phyloP scores from a whole-genome alignment of 2,329 filamentous ascomycete species.

The Cladosporium sp. region DNA sequence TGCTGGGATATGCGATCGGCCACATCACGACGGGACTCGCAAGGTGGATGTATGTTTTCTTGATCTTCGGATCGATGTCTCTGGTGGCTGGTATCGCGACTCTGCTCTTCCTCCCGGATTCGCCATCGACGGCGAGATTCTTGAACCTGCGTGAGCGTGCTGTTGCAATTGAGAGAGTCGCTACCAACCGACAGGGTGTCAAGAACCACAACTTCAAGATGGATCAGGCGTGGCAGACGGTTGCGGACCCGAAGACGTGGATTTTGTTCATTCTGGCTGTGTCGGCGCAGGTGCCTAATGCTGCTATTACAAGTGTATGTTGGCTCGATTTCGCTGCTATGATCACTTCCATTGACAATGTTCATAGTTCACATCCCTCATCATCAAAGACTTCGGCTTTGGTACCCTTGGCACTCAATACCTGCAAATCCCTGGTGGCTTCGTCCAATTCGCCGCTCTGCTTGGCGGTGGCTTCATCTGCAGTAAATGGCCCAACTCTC shows the following conservation, averaged over 20 bases:
- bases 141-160: conserved; percentile 38
- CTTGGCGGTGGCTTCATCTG: conserved; percentile 50
- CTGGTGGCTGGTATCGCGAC: conserved; percentile 35
- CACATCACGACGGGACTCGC: conserved; percentile 52
- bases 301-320: conserved; percentile 46
- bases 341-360: neutral
- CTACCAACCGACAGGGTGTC: conserved; percentile 49
- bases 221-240: conserved; percentile 42
- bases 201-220: conserved; percentile 47
- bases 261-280: conserved; percentile 52
- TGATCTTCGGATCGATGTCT: conserved; percentile 48
- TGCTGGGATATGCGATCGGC: conserved; percentile 57
- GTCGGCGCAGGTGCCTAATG: conserved; percentile 54
- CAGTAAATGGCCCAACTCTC: conserved; percentile 49
- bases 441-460: conserved; percentile 53
- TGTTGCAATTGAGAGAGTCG: conserved; percentile 52
- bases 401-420: conserved; percentile 52
- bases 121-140: conserved; percentile 43
- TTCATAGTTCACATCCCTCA: conserved; percentile 45
- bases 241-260: conserved; percentile 56
- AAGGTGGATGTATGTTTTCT: conserved; percentile 55
- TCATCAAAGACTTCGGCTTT: conserved; percentile 46
- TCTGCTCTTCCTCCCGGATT: conserved; percentile 40
- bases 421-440: conserved; percentile 58
- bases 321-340: neutral